Evolutionary conservation across 2,329 filamentous ascomycete genomes (phyloP), one percentile per base, ranked within the genome.

Genomic region (Dryadomyces quercivorus): DNA sequence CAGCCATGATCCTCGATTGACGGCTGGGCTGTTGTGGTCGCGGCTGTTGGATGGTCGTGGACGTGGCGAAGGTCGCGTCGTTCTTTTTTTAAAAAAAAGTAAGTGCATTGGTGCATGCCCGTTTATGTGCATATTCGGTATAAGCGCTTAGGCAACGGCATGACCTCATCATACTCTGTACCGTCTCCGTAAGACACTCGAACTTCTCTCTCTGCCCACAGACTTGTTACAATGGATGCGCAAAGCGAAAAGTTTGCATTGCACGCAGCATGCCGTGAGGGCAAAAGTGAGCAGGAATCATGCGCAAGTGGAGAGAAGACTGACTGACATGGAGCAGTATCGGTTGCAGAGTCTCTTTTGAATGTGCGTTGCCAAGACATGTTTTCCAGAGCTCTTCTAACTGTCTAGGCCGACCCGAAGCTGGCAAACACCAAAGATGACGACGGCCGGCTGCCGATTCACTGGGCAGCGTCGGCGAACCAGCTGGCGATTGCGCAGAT

Each of bases 381-480:
- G 54, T 49, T 38, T 20, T 20, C 38, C 16, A 1, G 47, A 1
- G 7, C 42, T 5, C n/a, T 50, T 34, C 38, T 51, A 20, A 44
- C 21, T 18, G 12, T 21, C 3, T 54, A 92, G 85, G 82, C 84
- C 61, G 90, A 95, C 64, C 84, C 87, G 2, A 91, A 87, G 63
- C 79, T 94, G 43, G 84, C 88, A 26, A 75, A 72, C 49, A 69
- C 69, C 56, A 81, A 83, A 63, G 93, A 98, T 64, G 85, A 88
- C 50, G 93, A 98, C 67, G 88, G 89, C 16, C 87, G 93, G 47
- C 80, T 95, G 42, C 85, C 93, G 2, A 82, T 97, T 55, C 93
- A 98, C 74, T 98, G 93, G 93, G 92, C 93, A 0, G 81, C 83
- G 2, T 93, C 91, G 21, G 86, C 87, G 68, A 94, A 93, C 66